Evolutionary conservation across 495 filamentous ascomycete species (phyloP), one percentile per base, ranked within the genome.

Genomic region (Aspergillus sclerotiicarbonarius): DNA sequence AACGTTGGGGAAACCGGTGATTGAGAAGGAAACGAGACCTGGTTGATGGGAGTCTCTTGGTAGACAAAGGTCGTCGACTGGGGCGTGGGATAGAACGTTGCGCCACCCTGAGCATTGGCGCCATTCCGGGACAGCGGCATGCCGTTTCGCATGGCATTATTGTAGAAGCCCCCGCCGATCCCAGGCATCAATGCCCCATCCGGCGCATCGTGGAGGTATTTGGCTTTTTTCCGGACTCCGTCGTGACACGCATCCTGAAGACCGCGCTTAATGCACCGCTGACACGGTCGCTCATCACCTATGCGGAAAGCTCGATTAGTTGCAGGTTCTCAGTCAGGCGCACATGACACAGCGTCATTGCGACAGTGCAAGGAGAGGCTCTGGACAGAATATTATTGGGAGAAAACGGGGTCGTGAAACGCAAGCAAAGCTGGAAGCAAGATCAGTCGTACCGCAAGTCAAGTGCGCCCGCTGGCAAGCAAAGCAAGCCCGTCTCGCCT

Each of bases 401-500:
- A 44, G 51, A 37, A 51, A 45, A 35, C 33, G 50, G 21, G 37
- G 31, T 32, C 31, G 29, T 19, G 32, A 4, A 54, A 57, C 33
- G 46, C 47, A 49, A 60, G 43, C 21, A 52, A 46, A 58, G 58
- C 60, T 51, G 45, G 44, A 55, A 51, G 47, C 18, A 58, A 60
- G 33, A 48, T 48, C 29, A 63, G 56, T 53, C 91, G 80, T 89
- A 98, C 94, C 92, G 75, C 94, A 98, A 60, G 94, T 98, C 65
- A 98, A 80, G 82, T 98, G 94, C 51, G 94, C 94, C 71, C 95
- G 82, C 74, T 98, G 94, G 73, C 94, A 98, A 30, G 95, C 92
- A 83, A 88, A 93, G 70, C 94, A 98, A 54, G 94, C 94, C 68
- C 94, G 82, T 63, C 93, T 81, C 32, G 94, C 94, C 82, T 98